Evolutionary conservation across 2,329 filamentous ascomycete genomes (phyloP), one percentile per base, ranked within the genome.

Genomic region (Apiospora arundinis): DNA sequence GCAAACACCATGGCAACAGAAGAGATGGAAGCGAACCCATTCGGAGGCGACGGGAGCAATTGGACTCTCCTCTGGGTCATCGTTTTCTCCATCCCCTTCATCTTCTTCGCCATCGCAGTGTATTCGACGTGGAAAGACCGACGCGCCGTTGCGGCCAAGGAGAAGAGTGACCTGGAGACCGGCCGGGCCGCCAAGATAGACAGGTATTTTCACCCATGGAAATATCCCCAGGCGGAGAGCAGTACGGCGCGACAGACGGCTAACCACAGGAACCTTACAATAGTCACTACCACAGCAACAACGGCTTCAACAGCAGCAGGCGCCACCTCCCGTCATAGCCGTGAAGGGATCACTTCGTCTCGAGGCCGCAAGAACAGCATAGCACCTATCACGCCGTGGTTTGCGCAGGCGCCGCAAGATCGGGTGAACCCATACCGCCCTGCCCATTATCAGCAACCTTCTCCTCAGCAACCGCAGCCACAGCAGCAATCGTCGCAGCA

Each of bases 181-280:
- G 66, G 74, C 56, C 63, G 77, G 68, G 66, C 72, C 72, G 76
- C 70, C 77, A 2, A 82, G 82, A 76, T 73, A 80, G 67, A 79
- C 81, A 67, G 80, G 83, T 44, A 67, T 44, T 65, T 16, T 23
- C 23, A 25, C 32, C 32, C 56, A 18, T 60, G 52, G 52, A 32
- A 11, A 18, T 37, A 37, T 21, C 16, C 42, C 12, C 12, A 11
- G 56, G 56, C 21, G 18, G 32, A 4, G 8, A n/a, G 32, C 56
- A n/a, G n/a, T 52, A 18, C 52, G 32, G 56, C 28, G 11, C 14
- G 52, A 16, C 37, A 60, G 2, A 28, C 18, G 16, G 52, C 56
- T 63, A 63, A 63, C 21, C 32, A 8, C 9, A 32, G 21, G 12
- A 40, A 40, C 21, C 18, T 23, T 4, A 40, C 56, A n/a, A 9